phyloP scores from a whole-genome alignment of 176 grass and related monocot species.

The Zea mays region Zm-B73-REFERENCE-NAM-5.0 NC_050096.1:158207001-158207500 shows the following conservation, averaged over 20 bases:
- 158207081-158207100: constrained; percentile 78
- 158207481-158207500: constrained; percentile 77
- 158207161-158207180: constrained; percentile 50
- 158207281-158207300: constrained; percentile 85
- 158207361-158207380: constrained; percentile 83
- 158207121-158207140: constrained; percentile 60
- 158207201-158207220: constrained; percentile 87
- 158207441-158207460: constrained; percentile 92
- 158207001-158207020: neutral
- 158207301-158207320: constrained; percentile 88
- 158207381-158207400: constrained; percentile 70
- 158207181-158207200: constrained; percentile 75
- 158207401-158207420: constrained; percentile 96
- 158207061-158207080: constrained; percentile 71
- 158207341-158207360: constrained; percentile 63
- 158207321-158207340: constrained; percentile 68
- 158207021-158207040: constrained; percentile 61
- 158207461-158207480: constrained; percentile 78
- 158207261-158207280: constrained; percentile 60
- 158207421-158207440: constrained; percentile 92
- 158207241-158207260: constrained; percentile 77
- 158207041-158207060: constrained; percentile 77
- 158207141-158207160: constrained; percentile 56
- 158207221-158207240: constrained; percentile 65
- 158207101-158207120: constrained; percentile 72